Conservation (phyloP, 1,284 basidiomycete genomes). For the Apiotrichum brassicae region DNA sequence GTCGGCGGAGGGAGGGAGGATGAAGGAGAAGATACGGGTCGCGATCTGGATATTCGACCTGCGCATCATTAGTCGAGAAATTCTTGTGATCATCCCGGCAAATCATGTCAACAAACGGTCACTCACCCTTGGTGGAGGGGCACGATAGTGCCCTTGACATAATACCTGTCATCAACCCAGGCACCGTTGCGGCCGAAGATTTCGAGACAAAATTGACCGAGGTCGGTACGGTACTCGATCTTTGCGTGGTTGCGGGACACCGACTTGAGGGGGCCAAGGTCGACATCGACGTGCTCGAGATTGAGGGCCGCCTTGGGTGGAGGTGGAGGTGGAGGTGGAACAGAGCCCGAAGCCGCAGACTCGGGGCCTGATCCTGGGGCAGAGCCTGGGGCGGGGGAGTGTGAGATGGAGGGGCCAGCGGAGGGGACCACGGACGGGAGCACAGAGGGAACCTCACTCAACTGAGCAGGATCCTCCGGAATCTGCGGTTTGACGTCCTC, state of each 20-base stretch:
- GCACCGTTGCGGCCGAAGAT: conserved; percentile 94
- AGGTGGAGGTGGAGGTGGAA: conserved; percentile 31
- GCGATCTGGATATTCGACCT: conserved; percentile 99
- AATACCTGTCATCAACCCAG: conserved; percentile 96
- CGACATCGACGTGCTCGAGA: conserved; percentile 73
- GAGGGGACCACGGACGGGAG: not conserved
- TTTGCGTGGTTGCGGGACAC: conserved; percentile 93
- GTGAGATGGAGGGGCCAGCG: not conserved
- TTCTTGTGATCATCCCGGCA: too few species aligned
- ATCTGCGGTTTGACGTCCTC: not conserved
- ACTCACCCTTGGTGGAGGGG: conserved; percentile 70
- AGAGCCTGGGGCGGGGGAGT: not conserved
- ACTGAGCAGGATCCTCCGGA: not conserved
- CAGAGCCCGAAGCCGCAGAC: not conserved
- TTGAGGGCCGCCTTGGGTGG: conserved; percentile 23
- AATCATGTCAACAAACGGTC: conserved; percentile 26
- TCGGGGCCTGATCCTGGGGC: not conserved
- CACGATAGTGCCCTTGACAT: conserved; percentile 75
- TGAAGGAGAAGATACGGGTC: conserved; percentile 93
- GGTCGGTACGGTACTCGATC: conserved; percentile 61
- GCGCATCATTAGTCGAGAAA: too few species aligned
- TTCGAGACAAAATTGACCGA: conserved; percentile 78
- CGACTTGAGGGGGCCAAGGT: conserved; percentile 92
- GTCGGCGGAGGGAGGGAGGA: conserved; percentile 59
- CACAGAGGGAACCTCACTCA: not conserved